phyloP scores from a whole-genome alignment of 495 filamentous ascomycete genomes.

The Rhypophila decipiens region DNA sequence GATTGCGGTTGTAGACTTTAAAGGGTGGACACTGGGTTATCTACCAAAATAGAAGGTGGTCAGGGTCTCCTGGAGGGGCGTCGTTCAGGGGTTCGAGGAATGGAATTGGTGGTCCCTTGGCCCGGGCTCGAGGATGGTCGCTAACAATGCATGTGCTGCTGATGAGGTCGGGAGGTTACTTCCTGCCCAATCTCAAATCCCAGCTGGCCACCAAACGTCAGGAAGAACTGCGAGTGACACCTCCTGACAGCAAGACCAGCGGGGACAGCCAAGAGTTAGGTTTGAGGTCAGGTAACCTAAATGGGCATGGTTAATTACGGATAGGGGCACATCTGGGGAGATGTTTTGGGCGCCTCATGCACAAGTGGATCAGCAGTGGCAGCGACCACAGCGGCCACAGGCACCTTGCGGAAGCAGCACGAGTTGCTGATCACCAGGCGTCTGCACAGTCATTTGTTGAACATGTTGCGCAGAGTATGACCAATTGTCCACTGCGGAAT shows the following conservation, averaged over 20 bases:
- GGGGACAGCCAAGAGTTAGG: background rate
- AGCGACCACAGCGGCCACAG: too few species aligned
- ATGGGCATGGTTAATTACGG: conserved; percentile 9
- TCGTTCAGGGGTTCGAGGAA: background rate
- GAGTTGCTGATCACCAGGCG: too few species aligned
- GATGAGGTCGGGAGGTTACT: background rate
- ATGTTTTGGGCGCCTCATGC: background rate
- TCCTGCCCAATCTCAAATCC: conserved; percentile 4
- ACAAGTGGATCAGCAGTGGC: background rate
- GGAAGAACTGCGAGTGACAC: conserved; percentile 1
- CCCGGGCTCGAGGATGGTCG: too few species aligned
- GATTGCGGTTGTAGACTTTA: background rate
- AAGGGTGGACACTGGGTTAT: conserved; percentile 6
- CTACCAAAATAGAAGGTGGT: background rate
- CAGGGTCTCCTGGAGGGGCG: background rate
- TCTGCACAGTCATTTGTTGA: too few species aligned
- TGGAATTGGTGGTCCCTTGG: too few species aligned
- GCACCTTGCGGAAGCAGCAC: too few species aligned
- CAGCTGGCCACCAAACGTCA: conserved; percentile 12
- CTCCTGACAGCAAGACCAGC: conserved; percentile 1
- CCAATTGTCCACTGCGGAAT: too few species aligned
- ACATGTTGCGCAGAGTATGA: too few species aligned
- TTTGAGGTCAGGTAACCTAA: conserved; percentile 2
- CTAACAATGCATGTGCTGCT: conserved; percentile 3
- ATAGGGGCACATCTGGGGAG: background rate